A percentile compares a stretch with the other conserved stretches of the same genome.
Evolutionary conservation across 345 rosid species (phyloP).

Genomic region (Capsella bursapastoris): DNA sequence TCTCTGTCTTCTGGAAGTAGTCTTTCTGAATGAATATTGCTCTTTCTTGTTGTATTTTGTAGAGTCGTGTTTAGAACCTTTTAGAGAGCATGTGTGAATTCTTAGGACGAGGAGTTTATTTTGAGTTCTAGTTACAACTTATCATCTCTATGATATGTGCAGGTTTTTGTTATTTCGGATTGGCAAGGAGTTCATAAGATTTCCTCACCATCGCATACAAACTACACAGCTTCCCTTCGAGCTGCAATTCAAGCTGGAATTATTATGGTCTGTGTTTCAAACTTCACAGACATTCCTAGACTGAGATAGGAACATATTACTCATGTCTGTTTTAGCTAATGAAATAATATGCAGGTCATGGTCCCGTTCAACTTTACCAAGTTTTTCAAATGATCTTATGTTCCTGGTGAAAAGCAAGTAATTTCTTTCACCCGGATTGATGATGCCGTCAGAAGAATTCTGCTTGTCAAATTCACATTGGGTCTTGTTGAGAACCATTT

Average conservation of each 20-base stretch:
- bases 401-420: slow-evolving; percentile 59
- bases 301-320: neutral
- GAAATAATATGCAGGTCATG: slow-evolving; percentile 67
- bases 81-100: neutral
- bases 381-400: slow-evolving; percentile 67
- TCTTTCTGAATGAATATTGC: slow-evolving; percentile 16
- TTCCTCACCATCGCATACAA: slow-evolving; percentile 70
- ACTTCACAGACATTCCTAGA: slow-evolving; percentile 25
- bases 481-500: slow-evolving; percentile 92
- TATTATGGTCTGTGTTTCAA: slow-evolving; percentile 67
- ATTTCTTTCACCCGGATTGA: slow-evolving; percentile 81
- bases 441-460: slow-evolving; percentile 85
- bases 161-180: slow-evolving; percentile 96
- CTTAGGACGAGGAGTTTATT: neutral
- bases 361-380: slow-evolving; percentile 76
- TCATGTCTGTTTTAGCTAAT: neutral
- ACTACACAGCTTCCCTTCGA: slow-evolving; percentile 80
- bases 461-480: slow-evolving; percentile 78
- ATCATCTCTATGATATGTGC: slow-evolving; percentile 42
- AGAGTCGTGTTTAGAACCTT: neutral
- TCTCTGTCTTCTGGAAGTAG: slow-evolving; percentile 30
- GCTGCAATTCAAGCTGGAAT: slow-evolving; percentile 86
- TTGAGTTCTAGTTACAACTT: slow-evolving; percentile 27
- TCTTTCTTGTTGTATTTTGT: neutral
- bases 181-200: slow-evolving; percentile 93